Base-by-base conservation (phyloP, 768 basidiomycete species). In the Megacollybia marginata region DNA sequence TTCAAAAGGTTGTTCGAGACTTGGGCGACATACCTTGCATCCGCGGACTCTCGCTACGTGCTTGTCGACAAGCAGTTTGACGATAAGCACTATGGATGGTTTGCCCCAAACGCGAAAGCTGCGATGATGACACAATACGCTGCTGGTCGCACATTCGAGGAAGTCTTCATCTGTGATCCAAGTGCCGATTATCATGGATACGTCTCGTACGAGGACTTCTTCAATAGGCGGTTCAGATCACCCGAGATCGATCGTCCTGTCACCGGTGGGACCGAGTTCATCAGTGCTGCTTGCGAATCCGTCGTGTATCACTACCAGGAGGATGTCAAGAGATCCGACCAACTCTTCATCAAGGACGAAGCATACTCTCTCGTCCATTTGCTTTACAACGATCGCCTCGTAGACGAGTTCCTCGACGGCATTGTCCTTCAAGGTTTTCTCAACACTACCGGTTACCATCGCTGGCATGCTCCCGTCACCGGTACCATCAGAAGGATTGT, bases 311-410 rank as follows among this genome's bases (percentile, higher is more conserved):
- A 65, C 23, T 57, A 70, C 35, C 61, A 60, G 9, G 35, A 38
- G 9, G 43, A 69, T 48, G 69, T 73, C 8, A 47, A 69, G 42
- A 60, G 57, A 6, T 52, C 57, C 2, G 74, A 75, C 47, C 55
- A 56, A 23, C 75, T 78, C 59, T 78, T 73, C 75, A 49, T 76
- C 56, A 78, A 79, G 55, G 74, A 67, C 0, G 63, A 74, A 55
- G 66, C 70, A 0, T 79, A 78, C 57, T 75, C 75, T 3, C 69
- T 78, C 19, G 33, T 55, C 2, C 67, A 77, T 54, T 75, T 78
- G 60, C 69, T 79, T 13, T 19, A 62, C 23, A 52, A 66, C 31
- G 67, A 75, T 28, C 6, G 4, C 23, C 23, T 28, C 36, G 62
- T 69, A 0, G 49, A 64, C 4, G 59, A 65, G 28, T 73, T 76